Evolutionary conservation across 2,329 filamentous ascomycete genomes (phyloP), one percentile per base, ranked within the genome.

Genomic region (Cordyceps militaris): DNA sequence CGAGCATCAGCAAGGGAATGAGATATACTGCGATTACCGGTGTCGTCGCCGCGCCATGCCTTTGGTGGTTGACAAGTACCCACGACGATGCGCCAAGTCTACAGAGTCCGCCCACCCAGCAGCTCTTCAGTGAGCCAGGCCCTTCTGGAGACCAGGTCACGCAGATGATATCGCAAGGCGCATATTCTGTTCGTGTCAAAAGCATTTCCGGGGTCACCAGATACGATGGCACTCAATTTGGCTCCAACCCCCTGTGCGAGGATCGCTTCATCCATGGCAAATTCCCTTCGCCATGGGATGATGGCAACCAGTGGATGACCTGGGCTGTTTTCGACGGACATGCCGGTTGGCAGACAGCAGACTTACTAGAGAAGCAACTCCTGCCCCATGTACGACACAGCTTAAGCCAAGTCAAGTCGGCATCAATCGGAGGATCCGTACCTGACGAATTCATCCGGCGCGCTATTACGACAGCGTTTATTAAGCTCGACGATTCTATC

Each of bases 401-500:
- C 32, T 40, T 43, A 43, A 16, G 23, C 40, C 40, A 43, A 14
- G 19, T 23, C 19, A 43, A 43, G 19, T 19, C 23, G 13, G 28
- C 32, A 26, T 32, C 24, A 10, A 42, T 6, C 19, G 32, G 32
- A 36, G 30, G 28, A 40, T 44, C 24, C 10, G 24, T 26, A 9
- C 26, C 48, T 42, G 48, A 55, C 19, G 30, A 38, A 10, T 30
- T 9, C 21, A 34, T 43, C 10, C 34, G 34, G 24, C 30, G 24
- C 14, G 54, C 54, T 36, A 36, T 57, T 26, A 46, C 21, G 4
- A 24, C 14, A 4, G 42, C 47, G 7, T 52, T 60, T 43, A 67
- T 76, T 3, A 72, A 76, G 55, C 72, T 79, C 7, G 82, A 84
- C 66, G 74, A 80, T 50, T 76, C 78, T 61, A 74, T 84, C 26